Base-by-base conservation (phyloP, 208 protist species). In the Crithidia mellificae region DNA sequence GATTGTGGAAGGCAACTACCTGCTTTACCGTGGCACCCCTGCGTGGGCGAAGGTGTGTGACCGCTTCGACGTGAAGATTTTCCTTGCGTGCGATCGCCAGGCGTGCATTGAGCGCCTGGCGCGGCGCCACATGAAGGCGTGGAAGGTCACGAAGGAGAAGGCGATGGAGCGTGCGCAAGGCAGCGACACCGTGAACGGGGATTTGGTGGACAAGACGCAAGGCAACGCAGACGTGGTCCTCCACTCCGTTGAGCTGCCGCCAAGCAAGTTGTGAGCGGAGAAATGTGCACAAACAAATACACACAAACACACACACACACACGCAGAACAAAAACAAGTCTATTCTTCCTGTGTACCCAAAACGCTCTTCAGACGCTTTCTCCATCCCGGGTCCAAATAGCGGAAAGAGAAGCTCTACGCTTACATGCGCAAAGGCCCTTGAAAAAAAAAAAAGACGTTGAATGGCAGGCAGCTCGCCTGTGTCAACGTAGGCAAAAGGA, bases 1-100 rank as follows among this genome's bases (percentile, higher is more conserved):
- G 19, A 78, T 94, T 29, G 81, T 89, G 34, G 85, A 94, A 66
- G 88, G 88, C 29, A 91, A 91, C 72, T 94, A 94, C 63, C 50
- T 91, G 30, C 77, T 91, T 9, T 91, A 88, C 72, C 65, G 64
- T 46, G 79, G 78, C 15, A 90, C 76, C 2, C 74, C 73, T 4
- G 80, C 63, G 50, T 94, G 88, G 85, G 83, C 76, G 36, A 82
- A 80, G 32, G 88, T 94, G 50, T 65, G 59, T 54, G 68, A 73
- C 27, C 54, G 38, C 22, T 90, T 91, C 39, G 85, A 94, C 59
- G 52, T 90, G 46, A 74, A 63, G 41, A 57, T 94, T 19, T 94
- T 88, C 73, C 75, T 87, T 6, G n/a, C 59, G 15, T 88, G 81
- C 67, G 46, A 63, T 8, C 66, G 73, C 0, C 70, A 67, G 9